Evolutionary conservation across 1,139 yeast genomes (phyloP).

Genomic region (Pichia cactophila): DNA sequence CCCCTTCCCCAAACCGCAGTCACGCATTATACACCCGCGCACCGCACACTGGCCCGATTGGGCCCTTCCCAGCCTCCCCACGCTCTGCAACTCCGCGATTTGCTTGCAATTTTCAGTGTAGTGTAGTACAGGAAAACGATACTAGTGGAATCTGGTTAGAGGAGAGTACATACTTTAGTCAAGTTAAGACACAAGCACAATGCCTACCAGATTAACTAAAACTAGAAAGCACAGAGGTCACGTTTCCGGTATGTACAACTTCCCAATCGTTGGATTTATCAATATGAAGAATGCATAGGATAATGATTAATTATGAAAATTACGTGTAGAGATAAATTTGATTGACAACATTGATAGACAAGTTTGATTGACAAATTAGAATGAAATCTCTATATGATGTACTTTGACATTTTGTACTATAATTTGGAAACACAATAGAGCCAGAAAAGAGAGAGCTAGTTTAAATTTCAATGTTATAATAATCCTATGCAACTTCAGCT

Average conservation of each 20-base stretch:
- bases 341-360: too few relatives aligned
- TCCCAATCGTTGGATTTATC: not conserved
- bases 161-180: not conserved
- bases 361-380: too few relatives aligned
- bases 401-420: too few relatives aligned
- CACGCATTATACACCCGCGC: not conserved
- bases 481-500: not conserved
- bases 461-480: not conserved
- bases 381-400: too few relatives aligned
- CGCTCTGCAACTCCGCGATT: not conserved
- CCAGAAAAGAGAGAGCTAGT: not conserved
- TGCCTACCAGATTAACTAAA: constrained; percentile 99
- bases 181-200: constrained; percentile 31
- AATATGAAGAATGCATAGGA: not conserved
- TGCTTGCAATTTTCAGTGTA: not conserved
- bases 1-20: not conserved
- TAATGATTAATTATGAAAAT: too few relatives aligned
- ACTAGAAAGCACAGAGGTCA: constrained; percentile 99
- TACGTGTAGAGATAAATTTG: too few relatives aligned
- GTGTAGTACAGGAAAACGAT: not conserved
- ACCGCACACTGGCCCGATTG: too few relatives aligned
- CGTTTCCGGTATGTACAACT: constrained; percentile 83
- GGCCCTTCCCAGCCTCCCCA: not conserved
- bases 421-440: too few relatives aligned
- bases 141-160: not conserved